Percentiles rank a stretch among this genome's conserved stretches.
Conservation (phyloP, 140 eudicot genomes). For the Oenanthe javanica region DNA sequence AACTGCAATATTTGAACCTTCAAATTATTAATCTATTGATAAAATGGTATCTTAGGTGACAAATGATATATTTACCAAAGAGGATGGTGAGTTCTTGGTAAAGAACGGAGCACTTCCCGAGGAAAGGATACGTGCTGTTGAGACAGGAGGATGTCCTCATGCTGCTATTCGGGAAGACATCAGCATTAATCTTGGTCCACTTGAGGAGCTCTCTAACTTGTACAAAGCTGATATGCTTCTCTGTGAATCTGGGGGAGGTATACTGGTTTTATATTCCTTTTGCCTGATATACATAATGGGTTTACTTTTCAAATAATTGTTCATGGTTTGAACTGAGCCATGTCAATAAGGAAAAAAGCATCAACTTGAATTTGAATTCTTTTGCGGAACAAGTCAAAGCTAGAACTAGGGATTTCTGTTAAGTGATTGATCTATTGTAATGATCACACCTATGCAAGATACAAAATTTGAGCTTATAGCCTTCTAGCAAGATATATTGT, state of each 20-base stretch:
- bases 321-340: not conserved
- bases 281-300: not conserved
- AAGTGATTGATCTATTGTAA: too few relatives aligned
- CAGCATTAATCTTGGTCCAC: constrained; percentile 96
- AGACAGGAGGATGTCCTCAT: constrained; percentile 98
- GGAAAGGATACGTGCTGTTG: constrained; percentile 96
- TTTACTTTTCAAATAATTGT: not conserved
- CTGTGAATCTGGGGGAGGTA: constrained; percentile 99
- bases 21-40: not conserved
- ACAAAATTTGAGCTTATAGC: not conserved
- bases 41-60: constrained; percentile 50
- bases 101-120: constrained; percentile 95
- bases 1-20: not conserved
- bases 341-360: not conserved
- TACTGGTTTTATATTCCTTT: not conserved
- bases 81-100: constrained; percentile 94
- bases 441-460: not conserved
- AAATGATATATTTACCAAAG: constrained; percentile 92
- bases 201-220: constrained; percentile 89
- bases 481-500: not conserved
- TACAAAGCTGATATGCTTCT: constrained; percentile 88
- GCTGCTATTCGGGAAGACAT: constrained; percentile 98
- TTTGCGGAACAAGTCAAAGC: too few relatives aligned
- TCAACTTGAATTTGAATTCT: not conserved
- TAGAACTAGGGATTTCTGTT: not conserved